These are phyloP conservation scores for Phytophthora vignae DNA, from an alignment of 352 stramenopile species.

Conservation along the genomic window DNA sequence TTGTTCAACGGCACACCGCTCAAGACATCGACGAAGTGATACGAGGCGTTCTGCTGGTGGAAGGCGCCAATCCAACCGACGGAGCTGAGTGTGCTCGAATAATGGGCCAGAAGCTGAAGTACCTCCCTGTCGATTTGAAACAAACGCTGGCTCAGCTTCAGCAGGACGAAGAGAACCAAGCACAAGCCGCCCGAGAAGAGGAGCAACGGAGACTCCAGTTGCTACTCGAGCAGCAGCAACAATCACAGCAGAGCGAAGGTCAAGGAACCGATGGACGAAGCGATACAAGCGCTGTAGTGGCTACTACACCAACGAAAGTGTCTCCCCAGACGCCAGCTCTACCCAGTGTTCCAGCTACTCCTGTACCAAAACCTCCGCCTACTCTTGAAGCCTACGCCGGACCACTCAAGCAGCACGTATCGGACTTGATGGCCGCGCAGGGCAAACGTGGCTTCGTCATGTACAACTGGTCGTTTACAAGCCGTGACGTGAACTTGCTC, in stretches of 20 bases:
- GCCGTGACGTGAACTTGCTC: slow-evolving; percentile 50
- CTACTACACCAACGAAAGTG: background rate
- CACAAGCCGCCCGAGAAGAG: slow-evolving; percentile 23
- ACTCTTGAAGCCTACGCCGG: slow-evolving; percentile 26
- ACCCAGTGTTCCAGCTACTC: background rate
- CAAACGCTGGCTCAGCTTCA: slow-evolving; percentile 32
- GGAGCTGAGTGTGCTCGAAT: slow-evolving; percentile 45
- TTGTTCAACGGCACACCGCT: slow-evolving; percentile 17
- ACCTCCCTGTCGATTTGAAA: slow-evolving; percentile 53
- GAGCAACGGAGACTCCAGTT: slow-evolving; percentile 16
- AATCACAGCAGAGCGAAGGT: slow-evolving; percentile 20
- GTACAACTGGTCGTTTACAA: slow-evolving; percentile 65
- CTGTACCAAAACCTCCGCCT: slow-evolving; percentile 9
- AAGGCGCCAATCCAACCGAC: slow-evolving; percentile 44
- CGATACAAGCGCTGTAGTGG: slow-evolving; percentile 3
- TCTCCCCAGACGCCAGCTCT: background rate
- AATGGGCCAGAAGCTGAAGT: slow-evolving; percentile 53
- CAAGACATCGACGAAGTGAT: slow-evolving; percentile 62
- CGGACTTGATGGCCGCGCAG: slow-evolving; percentile 18
- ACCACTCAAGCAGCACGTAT: slow-evolving; percentile 25
- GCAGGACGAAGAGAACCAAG: slow-evolving; percentile 26
- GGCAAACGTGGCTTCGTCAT: slow-evolving; percentile 56
- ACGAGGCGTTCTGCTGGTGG: slow-evolving; percentile 58
- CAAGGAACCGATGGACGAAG: slow-evolving; percentile 19
- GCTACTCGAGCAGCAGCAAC: slow-evolving; percentile 13